Evolutionary conservation across 257 asterid species (phyloP), one percentile per base, ranked within the genome.

Genomic region (Thymus quinquecostatus): DNA sequence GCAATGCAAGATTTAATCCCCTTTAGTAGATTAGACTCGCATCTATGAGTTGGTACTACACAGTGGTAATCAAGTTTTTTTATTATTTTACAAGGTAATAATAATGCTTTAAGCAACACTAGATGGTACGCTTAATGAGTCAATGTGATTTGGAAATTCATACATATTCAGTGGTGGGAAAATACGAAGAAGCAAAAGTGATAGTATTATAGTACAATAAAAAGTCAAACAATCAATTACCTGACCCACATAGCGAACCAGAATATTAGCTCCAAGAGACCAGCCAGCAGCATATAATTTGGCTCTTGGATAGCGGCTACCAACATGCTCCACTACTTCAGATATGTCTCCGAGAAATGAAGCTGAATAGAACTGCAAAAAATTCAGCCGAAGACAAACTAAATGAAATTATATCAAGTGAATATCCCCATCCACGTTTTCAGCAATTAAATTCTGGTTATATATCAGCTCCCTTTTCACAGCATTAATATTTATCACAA

Each of bases 201-300:
- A 21, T 21, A 21, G 21, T 21, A 21, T 21, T 21, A 21, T 21
- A 21, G 3, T 57, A 30, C 13, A 60, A 10, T 50, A 30, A 59
- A 62, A 55, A 59, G 14, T 13, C 10, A 57, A 62, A 66, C 21
- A 32, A 47, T 56, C 40, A 64, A 59, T 57, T 83, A 89, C 99
- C 97, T 83, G 96, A 28, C 97, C 97, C 80, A 88, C 79, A 75
- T 89, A 94, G 41, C 90, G 90, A 78, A 91, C 97, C 28, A 94
- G 96, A 80, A 94, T 94, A 83, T 94, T 94, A 65, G 97, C 99
- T 64, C 97, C 97, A 51, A 94, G 92, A 70, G 99, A 94, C 97
- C 99, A 94, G 53, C 99, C 97, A 78, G 70, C 91, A 47, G 97
- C 97, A 82, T 91, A 94, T 67, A 91, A 56, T 66, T 91, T 91